Conservation (phyloP, 805 yeast genomes). For the Saccharomyces eubayanus region DNA sequence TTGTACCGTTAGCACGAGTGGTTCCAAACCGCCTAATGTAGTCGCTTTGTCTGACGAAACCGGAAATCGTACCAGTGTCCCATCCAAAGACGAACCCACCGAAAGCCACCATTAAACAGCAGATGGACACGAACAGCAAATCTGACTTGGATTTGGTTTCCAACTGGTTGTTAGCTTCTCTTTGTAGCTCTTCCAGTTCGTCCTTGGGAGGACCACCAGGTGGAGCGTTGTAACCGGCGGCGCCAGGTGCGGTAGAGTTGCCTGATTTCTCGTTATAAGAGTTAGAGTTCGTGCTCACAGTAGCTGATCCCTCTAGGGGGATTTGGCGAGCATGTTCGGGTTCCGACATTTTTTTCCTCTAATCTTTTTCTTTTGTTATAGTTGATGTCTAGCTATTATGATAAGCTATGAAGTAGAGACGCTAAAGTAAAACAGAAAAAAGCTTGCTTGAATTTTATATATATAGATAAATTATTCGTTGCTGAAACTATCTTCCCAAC, state of each 20-base stretch:
- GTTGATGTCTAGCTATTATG: background rate
- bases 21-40: constrained; percentile 51
- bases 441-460: background rate
- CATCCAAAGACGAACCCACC: constrained; percentile 76
- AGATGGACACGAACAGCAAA: constrained; percentile 22
- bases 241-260: background rate
- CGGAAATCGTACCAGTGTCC: constrained; percentile 63
- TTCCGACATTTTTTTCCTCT: background rate
- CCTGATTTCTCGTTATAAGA: background rate
- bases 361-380: background rate
- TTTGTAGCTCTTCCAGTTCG: constrained; percentile 7
- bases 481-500: background rate
- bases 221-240: background rate
- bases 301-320: background rate
- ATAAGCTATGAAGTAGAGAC: background rate
- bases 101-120: constrained; percentile 46
- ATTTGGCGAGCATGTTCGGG: background rate
- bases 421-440: background rate
- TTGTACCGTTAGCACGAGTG: constrained; percentile 33
- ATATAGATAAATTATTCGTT: background rate
- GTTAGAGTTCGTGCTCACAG: background rate
- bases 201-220: constrained; percentile 1
- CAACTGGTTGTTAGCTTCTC: constrained; percentile 9
- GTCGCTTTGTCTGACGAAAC: constrained; percentile 52
- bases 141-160: constrained; percentile 24